phyloP scores from a whole-genome alignment of 2,329 filamentous ascomycete species.

The Penicillium hesseltinei region DNA sequence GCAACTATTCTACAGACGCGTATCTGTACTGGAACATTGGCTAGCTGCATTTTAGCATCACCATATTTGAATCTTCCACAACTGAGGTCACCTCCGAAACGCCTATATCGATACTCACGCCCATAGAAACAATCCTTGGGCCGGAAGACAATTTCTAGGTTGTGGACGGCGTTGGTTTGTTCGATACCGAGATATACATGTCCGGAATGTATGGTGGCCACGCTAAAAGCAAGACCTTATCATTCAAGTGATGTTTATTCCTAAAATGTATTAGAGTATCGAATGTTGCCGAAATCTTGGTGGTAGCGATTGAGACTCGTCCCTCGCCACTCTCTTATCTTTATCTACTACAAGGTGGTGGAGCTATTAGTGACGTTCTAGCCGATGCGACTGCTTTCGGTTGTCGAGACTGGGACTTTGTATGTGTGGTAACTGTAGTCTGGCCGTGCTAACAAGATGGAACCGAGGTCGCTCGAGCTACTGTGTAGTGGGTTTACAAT shows the following conservation, averaged over 20 bases:
- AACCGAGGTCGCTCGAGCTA: constrained; percentile 39
- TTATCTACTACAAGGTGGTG: constrained; percentile 62
- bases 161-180: constrained; percentile 53
- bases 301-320: constrained; percentile 48
- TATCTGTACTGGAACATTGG: constrained; percentile 55
- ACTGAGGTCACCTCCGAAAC: background rate
- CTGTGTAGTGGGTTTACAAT: constrained; percentile 57
- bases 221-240: constrained; percentile 57
- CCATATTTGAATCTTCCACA: constrained; percentile 46
- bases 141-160: constrained; percentile 30
- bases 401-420: constrained; percentile 63
- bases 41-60: constrained; percentile 53
- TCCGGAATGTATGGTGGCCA: constrained; percentile 60
- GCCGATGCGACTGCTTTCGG: constrained; percentile 57
- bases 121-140: constrained; percentile 33
- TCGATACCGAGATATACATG: constrained; percentile 62
- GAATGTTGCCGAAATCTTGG: constrained; percentile 39
- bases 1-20: constrained; percentile 51
- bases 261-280: constrained; percentile 48
- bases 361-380: constrained; percentile 48
- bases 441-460: constrained; percentile 53
- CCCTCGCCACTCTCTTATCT: constrained; percentile 59
- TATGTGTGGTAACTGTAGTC: constrained; percentile 62
- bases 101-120: background rate
- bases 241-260: constrained; percentile 65